These are phyloP conservation scores for Mollisiaceae sp. DNA, from an alignment of 2,329 filamentous ascomycete genomes.

Conservation along the genomic window DNA sequence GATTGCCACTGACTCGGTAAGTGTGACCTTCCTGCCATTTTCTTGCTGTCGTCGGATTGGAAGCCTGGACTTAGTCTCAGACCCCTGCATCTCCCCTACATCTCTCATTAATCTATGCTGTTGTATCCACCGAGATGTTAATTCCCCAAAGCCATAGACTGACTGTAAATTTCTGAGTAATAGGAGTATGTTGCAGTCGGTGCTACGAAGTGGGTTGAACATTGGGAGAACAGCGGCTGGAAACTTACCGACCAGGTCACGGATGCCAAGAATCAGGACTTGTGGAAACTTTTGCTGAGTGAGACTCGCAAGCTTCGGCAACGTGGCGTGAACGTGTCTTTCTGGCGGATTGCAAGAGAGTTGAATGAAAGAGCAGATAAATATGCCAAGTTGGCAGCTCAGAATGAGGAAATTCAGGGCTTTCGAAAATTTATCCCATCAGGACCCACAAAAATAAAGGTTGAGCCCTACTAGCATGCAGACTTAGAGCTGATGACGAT, in stretches of 20 bases:
- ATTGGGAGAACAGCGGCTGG: constrained; percentile 55
- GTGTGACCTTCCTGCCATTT: no score
- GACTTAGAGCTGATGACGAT: no score
- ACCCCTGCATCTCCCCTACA: no score
- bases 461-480: no score
- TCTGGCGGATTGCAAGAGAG: constrained; percentile 54
- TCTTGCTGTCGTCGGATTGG: no score
- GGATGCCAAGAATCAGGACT: constrained; percentile 54
- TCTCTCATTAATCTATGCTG: no score
- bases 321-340: constrained; percentile 45
- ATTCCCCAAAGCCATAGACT: no score
- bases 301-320: constrained; percentile 44
- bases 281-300: constrained; percentile 56
- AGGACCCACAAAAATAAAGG: background rate
- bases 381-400: constrained; percentile 9
- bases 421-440: background rate
- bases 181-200: constrained; percentile 54
- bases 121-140: no score
- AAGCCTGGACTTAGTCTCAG: no score
- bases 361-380: constrained; percentile 50
- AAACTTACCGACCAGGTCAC: constrained; percentile 34
- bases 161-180: no score
- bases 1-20: constrained; percentile 62
- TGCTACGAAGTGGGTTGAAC: constrained; percentile 48
- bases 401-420: background rate